Evolutionary conservation across 108 stramenopile species (phyloP), one percentile per base, ranked within the genome.

Genomic region (Schizochytrium sp.): DNA sequence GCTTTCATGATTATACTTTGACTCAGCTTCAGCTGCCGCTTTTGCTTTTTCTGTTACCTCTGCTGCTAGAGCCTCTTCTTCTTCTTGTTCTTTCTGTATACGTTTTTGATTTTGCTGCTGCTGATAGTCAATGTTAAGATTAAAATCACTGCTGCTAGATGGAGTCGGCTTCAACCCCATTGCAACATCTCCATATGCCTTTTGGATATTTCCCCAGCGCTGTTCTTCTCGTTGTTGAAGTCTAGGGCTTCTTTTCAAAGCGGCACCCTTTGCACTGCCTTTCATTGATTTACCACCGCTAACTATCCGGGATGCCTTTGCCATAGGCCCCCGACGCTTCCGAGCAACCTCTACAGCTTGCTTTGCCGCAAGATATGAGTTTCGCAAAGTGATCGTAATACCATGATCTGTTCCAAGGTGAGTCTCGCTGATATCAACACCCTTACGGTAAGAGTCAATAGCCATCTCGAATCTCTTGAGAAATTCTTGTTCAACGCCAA

Each of bases 401-500:
- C 92, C 93, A 89, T 94, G 94, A 44, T 92, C 93, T 3, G 91
- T 46, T 0, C 94, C 94, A 4, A 95, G 88, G 87, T 94, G 93
- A 61, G 57, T 55, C 59, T 93, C 91, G 4, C 88, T 61, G 49
- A 94, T 91, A 89, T 95, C 94, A 10, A 94, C 93, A 0, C 94
- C 94, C 88, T 94, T 94, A 12, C 92, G 60, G 90, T 95, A 95
- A 45, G 92, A 92, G 40, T 72, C 56, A 46, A 95, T 46, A 17
- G 89, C 89, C 72, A 93, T 91, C 83, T 94, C 92, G 58, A 90
- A 93, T 61, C 87, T 90, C 61, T 93, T 94, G 3, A 94, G 87
- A 73, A 94, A 94, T 90, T 95, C 94, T 61, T 93, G 93, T 90
- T 95, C 94, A 61, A 94, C 94, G 46, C 94, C 94, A 57, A 94